Evolutionary conservation across 225 moss, liverwort and hornwort genomes (phyloP).

Genomic region (Marchantia paleacea): DNA sequence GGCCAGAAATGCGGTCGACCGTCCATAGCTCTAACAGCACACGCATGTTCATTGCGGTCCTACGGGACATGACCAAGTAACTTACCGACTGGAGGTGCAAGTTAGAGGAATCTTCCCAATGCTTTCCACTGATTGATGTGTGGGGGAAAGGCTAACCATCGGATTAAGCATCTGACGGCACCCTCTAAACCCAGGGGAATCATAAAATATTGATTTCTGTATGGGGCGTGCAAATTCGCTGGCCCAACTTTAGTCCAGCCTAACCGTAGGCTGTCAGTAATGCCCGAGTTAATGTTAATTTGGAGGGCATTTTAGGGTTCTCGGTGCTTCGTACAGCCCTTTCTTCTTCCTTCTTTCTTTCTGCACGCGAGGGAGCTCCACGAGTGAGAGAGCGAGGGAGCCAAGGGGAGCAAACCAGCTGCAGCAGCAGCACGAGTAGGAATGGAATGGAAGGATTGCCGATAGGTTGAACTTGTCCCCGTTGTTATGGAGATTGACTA

Average conservation of each 20-base stretch:
- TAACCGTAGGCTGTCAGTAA: conserved; percentile 10
- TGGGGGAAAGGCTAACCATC: not conserved
- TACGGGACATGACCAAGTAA: not conserved
- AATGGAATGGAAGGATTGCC: not conserved
- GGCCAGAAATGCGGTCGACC: conserved; percentile 15
- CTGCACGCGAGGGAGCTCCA: not conserved
- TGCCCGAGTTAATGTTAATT: conserved; percentile 12
- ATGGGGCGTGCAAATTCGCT: not conserved
- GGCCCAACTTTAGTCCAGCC: not conserved
- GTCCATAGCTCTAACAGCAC: conserved; percentile 12
- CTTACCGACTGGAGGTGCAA: not conserved
- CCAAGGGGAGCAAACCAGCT: not conserved
- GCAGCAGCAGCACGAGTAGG: not conserved
- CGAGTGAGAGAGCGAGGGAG: not conserved
- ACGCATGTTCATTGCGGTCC: not conserved
- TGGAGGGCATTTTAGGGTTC: conserved; percentile 22
- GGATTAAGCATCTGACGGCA: conserved; percentile 10
- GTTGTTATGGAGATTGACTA: not conserved
- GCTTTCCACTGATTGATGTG: not conserved
- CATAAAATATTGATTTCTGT: not conserved
- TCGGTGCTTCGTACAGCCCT: conserved; percentile 5
- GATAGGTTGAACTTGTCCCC: not conserved
- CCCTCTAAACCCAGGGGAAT: not conserved
- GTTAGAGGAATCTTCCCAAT: conserved; percentile 14
- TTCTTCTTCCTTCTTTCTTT: conserved; percentile 8